Conservation (phyloP, 495 filamentous ascomycete genomes). For the Filosporella fistucella region DNA sequence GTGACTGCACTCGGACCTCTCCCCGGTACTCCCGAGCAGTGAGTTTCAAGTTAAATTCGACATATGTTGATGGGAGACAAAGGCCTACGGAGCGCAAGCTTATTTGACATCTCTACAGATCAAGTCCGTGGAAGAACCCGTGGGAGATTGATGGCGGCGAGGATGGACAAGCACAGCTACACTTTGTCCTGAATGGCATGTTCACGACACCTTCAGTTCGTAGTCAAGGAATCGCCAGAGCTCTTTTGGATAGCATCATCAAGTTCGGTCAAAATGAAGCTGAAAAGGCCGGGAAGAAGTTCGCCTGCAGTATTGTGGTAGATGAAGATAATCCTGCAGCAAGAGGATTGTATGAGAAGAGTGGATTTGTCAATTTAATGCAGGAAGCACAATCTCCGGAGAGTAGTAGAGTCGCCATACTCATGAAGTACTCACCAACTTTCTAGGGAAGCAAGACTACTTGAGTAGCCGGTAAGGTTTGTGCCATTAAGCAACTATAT, state of each 20-base stretch:
- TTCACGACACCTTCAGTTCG: conserved; percentile 41
- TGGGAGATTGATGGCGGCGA: conserved; percentile 9
- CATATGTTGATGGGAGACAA: too few species aligned
- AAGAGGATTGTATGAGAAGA: conserved; percentile 37
- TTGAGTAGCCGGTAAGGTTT: too few species aligned
- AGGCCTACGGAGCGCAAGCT: neutral
- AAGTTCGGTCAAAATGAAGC: conserved; percentile 26
- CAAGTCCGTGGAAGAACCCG: conserved; percentile 24
- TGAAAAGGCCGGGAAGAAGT: conserved; percentile 14
- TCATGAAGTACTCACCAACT: conserved; percentile 14
- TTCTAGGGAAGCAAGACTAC: too few species aligned
- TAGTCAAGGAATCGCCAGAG: conserved; percentile 35
- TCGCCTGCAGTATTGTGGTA: conserved; percentile 31
- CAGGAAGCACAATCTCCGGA: conserved; percentile 16
- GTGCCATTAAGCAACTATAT: too few species aligned
- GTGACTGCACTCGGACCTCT: conserved; percentile 18
- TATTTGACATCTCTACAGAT: conserved; percentile 7
- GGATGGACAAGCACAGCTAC: conserved; percentile 19
- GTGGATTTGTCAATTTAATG: conserved; percentile 36
- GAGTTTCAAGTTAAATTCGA: too few species aligned
- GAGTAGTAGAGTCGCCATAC: conserved; percentile 4
- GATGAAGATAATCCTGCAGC: conserved; percentile 35
- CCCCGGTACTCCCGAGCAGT: conserved; percentile 19
- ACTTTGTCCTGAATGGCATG: conserved; percentile 33
- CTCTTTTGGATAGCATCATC: conserved; percentile 33